A percentile compares a stretch with the other conserved stretches of the same genome.
These are phyloP conservation scores for Globisporangium orthogonon DNA, from an alignment of 352 stramenopile species.

Conservation along the genomic window DNA sequence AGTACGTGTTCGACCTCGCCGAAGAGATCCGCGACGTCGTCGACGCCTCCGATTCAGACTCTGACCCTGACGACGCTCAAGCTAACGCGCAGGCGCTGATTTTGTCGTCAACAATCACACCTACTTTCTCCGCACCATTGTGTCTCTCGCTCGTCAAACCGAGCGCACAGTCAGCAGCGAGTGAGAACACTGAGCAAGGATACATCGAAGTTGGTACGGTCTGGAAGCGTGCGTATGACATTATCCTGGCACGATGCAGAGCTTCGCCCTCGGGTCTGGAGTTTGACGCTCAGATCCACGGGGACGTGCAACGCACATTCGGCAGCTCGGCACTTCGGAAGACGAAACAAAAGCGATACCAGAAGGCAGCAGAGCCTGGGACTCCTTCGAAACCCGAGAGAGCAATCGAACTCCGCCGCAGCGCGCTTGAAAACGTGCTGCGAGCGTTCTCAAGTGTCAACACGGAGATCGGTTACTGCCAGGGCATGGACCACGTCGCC, in stretches of 20 bases:
- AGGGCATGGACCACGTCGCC: conserved; percentile 69
- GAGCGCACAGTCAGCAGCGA: not conserved
- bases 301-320: conserved; percentile 67
- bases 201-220: not conserved
- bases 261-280: conserved; percentile 26
- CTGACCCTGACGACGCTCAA: conserved; percentile 12
- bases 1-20: conserved; percentile 48
- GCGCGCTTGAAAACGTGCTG: conserved; percentile 51
- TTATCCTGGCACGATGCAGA: conserved; percentile 43
- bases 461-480: conserved; percentile 66
- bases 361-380: not conserved
- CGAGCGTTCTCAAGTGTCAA: conserved; percentile 60
- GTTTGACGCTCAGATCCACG: conserved; percentile 51
- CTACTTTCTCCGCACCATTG: not conserved
- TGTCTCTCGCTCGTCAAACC: conserved; percentile 12
- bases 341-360: conserved; percentile 19
- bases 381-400: conserved; percentile 4
- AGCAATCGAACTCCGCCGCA: conserved; percentile 23
- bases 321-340: conserved; percentile 47
- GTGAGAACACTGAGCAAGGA: conserved; percentile 6
- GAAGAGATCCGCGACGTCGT: conserved; percentile 36
- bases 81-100: not conserved
- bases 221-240: conserved; percentile 36
- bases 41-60: conserved; percentile 34
- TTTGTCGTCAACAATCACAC: not conserved